Percentiles rank a stretch among this genome's conserved stretches.
These are phyloP conservation scores for Fusarium sp. DNA, from an alignment of 2,329 filamentous ascomycete species.

Conservation along the genomic window DNA sequence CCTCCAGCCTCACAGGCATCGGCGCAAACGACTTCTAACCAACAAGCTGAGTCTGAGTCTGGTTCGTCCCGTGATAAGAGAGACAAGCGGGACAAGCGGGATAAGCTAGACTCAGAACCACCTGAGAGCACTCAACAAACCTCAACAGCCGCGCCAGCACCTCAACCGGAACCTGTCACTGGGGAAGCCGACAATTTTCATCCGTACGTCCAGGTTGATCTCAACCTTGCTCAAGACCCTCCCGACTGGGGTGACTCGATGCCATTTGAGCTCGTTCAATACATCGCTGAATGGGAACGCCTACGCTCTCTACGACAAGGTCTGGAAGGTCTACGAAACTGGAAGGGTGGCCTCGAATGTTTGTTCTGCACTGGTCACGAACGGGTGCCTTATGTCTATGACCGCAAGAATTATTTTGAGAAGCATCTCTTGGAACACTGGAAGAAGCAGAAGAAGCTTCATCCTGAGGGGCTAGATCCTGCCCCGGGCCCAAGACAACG, in stretches of 20 bases:
- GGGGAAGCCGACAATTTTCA: neutral
- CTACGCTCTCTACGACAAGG: slow-evolving; percentile 1
- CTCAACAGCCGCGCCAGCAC: neutral
- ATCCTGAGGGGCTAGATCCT: neutral
- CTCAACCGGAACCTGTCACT: neutral
- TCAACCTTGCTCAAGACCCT: neutral
- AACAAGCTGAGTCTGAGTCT: neutral
- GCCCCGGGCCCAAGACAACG: neutral
- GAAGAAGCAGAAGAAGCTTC: neutral
- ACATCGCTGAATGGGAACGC: neutral
- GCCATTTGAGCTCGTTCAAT: neutral
- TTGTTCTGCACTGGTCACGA: neutral
- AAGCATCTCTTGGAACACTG: neutral
- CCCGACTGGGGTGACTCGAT: neutral
- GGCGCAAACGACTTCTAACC: neutral
- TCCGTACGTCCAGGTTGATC: neutral
- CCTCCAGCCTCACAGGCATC: neutral
- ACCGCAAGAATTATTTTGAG: neutral
- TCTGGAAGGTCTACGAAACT: neutral
- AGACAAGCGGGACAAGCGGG: neutral
- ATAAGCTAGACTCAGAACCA: neutral
- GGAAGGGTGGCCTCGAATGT: neutral
- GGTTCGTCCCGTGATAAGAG: neutral
- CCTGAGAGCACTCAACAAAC: neutral
- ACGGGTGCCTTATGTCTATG: neutral